A percentile compares a stretch with the other conserved stretches of the same genome.
Conservation (phyloP, 2,329 filamentous ascomycete species). For the Fusarium kyushuense region DNA sequence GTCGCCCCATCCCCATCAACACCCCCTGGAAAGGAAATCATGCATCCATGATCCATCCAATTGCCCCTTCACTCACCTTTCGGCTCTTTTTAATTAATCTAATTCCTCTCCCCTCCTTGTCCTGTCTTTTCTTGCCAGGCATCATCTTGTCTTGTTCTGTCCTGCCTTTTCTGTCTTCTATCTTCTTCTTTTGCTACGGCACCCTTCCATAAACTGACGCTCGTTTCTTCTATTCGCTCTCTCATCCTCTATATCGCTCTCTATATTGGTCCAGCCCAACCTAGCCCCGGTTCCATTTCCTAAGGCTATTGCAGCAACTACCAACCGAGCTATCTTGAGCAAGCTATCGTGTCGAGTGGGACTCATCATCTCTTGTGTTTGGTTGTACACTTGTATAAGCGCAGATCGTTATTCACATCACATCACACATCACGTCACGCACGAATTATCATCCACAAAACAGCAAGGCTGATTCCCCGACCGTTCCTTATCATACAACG, state of each 20-base stretch:
- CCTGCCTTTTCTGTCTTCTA: constrained; percentile 10
- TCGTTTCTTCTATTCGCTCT: constrained; percentile 14
- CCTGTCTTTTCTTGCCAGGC: constrained; percentile 2
- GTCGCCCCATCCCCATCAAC: constrained; percentile 41
- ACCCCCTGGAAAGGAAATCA: constrained; percentile 47
- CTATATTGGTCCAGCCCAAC: constrained; percentile 5
- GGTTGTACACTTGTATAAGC: constrained; percentile 42
- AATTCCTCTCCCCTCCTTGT: constrained; percentile 29
- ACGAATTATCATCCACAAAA: constrained; percentile 2
- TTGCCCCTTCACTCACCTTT: constrained; percentile 43
- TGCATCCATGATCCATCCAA: constrained; percentile 44
- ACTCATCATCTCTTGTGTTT: constrained; percentile 29
- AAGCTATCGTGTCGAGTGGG: constrained; percentile 38
- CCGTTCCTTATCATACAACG: constrained; percentile 17
- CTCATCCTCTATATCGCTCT: constrained; percentile 1
- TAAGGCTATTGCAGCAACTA: constrained; percentile 2
- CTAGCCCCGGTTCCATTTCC: constrained; percentile 5
- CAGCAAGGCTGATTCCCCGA: constrained; percentile 23
- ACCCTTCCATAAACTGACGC: constrained; percentile 17
- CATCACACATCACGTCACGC: constrained; percentile 33
- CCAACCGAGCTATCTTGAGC: constrained; percentile 22
- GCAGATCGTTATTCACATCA: constrained; percentile 39
- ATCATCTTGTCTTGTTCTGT: constrained; percentile 1
- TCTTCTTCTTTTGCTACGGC: constrained; percentile 11
- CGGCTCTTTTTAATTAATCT: constrained; percentile 33